Evolutionary conservation across 805 yeast genomes (phyloP).

Genomic region (Limtongia smithiae): DNA sequence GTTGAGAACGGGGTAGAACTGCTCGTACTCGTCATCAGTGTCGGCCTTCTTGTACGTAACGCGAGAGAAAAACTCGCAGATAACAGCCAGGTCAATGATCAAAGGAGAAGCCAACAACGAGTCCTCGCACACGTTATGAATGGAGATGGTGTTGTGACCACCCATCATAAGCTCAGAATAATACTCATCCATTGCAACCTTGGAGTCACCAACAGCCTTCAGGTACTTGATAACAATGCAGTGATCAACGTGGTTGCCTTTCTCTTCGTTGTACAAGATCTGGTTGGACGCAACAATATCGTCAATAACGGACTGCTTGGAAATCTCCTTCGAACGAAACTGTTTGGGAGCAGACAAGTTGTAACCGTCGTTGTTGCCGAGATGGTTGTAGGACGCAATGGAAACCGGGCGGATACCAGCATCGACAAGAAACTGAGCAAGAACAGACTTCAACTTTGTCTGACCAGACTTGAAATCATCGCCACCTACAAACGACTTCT

Average conservation of each 20-base stretch:
- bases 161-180: conserved; percentile 96
- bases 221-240: conserved; percentile 92
- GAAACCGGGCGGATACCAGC: conserved; percentile 96
- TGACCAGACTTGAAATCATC: conserved; percentile 97
- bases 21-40: conserved; percentile 50
- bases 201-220: conserved; percentile 92
- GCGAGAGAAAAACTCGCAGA: conserved; percentile 86
- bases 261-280: conserved; percentile 74
- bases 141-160: conserved; percentile 90
- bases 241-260: conserved; percentile 80
- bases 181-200: conserved; percentile 98
- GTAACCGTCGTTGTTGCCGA: conserved; percentile 95
- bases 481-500: conserved; percentile 82
- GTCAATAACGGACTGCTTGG: conserved; percentile 88
- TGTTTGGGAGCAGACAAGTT: conserved; percentile 88
- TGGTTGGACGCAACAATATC: conserved; percentile 87
- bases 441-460: conserved; percentile 91
- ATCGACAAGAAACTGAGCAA: conserved; percentile 92
- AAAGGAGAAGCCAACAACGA: conserved; percentile 91
- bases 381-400: conserved; percentile 91
- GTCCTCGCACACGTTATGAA: conserved; percentile 96
- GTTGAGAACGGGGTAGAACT: conserved; percentile 78
- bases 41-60: conserved; percentile 67
- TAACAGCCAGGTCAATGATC: conserved; percentile 84
- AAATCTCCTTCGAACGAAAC: conserved; percentile 92